Percentiles rank a stretch among this genome's conserved stretches.
Conservation (phyloP, 129 eudicot genomes). For the Centella asiatica region DNA sequence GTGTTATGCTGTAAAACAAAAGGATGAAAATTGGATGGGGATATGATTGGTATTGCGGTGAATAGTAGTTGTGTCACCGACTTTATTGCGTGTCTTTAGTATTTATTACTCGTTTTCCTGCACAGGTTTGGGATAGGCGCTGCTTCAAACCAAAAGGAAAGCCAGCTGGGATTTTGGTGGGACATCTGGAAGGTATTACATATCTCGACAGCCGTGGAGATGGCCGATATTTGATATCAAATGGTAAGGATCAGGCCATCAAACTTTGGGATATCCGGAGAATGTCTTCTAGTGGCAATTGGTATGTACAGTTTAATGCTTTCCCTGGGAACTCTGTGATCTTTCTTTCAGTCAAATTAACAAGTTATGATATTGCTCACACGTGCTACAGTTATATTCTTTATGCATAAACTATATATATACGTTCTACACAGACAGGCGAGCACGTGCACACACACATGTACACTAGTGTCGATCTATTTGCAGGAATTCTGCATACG, state of each 20-base stretch:
- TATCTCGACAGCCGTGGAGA: conserved; percentile 82
- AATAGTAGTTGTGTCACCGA: neutral
- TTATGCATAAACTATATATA: neutral
- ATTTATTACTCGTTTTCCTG: neutral
- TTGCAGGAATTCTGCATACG: too few species aligned
- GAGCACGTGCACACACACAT: too few species aligned
- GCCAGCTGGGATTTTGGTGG: conserved; percentile 79
- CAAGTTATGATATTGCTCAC: conserved; percentile 1
- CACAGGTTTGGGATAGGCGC: conserved; percentile 96
- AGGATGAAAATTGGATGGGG: too few species aligned
- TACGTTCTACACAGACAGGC: neutral
- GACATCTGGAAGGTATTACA: conserved; percentile 88
- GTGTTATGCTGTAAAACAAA: too few species aligned
- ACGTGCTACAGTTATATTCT: neutral
- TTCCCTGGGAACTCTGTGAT: neutral
- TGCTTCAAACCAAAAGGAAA: conserved; percentile 66
- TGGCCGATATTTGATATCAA: conserved; percentile 88
- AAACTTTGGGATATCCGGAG: conserved; percentile 95
- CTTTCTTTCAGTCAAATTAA: neutral
- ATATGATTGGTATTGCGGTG: neutral
- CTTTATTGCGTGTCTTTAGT: neutral
- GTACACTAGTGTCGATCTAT: too few species aligned
- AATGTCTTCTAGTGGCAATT: conserved; percentile 62
- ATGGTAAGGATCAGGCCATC: conserved; percentile 84
- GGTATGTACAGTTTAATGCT: conserved; percentile 44